Base-by-base conservation (phyloP, 2,329 filamentous ascomycete species). In the Bipolaris zeicola region DNA sequence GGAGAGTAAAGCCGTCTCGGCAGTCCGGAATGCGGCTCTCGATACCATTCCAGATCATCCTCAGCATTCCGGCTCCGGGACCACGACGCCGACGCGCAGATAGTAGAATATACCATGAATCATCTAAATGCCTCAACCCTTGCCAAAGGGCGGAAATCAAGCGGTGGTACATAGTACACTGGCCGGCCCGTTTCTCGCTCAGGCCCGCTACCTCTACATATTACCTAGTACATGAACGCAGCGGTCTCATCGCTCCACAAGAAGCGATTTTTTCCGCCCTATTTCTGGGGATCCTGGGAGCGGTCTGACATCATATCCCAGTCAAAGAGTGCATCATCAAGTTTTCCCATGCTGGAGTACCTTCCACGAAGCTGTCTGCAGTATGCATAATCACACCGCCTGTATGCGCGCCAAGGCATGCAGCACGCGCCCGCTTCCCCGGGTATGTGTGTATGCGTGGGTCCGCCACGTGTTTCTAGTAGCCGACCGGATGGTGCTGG, bases 1-100 rank as follows among this genome's bases (percentile, higher is more conserved):
- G 6, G 77, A 80, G 61, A 80, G 78, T 60, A 74, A 67, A 58
- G 79, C 79, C 16, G 79, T 80, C 4, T 72, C 68, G 33, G 75
- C 70, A 20, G 76, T 75, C 18, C 72, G 77, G 14, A 67, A 69
- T 16, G 49, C 52, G 38, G 61, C 70, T 16, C 59, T 78, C 41
- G 71, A 67, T 26, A 68, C 69, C 2, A 60, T 55, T 28, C 52
- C 61, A 38, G 62, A 59, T 50, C 50, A 61, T 24, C 34, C 34
- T 42, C 60, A 58, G 52, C 38, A 24, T 18, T 39, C 50, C 20
- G 42, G 62, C 37, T 46, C 59, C n/a, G 48, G 58, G 39, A 43
- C 42, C 39, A 52, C 57, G 57, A 70, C 41, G 11, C 45, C 49
- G 43, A 51, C 24, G 14, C 50, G 37, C 26, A 54, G 52, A 34